These are phyloP conservation scores for Fusarium sarcochroum DNA, from an alignment of 2,329 filamentous ascomycete species.

Conservation along the genomic window DNA sequence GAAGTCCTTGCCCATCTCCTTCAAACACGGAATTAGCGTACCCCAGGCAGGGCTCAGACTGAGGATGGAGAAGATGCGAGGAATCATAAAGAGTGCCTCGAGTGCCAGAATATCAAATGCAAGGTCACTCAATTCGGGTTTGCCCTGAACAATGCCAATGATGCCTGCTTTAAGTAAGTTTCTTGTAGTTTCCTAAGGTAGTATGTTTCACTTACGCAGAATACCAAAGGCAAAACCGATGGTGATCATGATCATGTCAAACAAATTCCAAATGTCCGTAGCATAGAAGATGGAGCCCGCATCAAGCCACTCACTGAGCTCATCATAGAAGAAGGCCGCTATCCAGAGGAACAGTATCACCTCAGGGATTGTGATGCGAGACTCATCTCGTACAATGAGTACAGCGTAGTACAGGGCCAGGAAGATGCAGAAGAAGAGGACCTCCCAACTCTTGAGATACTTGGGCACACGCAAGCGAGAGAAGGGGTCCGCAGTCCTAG, in stretches of 20 bases:
- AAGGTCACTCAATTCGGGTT: constrained; percentile 76
- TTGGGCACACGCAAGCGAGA: constrained; percentile 83
- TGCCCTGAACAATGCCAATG: constrained; percentile 62
- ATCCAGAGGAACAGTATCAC: constrained; percentile 87
- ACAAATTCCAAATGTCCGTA: constrained; percentile 85
- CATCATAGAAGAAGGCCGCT: constrained; percentile 88
- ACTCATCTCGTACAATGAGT: constrained; percentile 78
- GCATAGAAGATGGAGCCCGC: constrained; percentile 89
- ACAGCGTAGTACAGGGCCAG: constrained; percentile 89
- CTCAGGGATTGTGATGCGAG: constrained; percentile 77
- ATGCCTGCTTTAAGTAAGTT: constrained; percentile 49
- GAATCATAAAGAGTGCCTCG: constrained; percentile 91
- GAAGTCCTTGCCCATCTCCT: constrained; percentile 96
- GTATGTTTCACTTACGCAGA: constrained; percentile 69
- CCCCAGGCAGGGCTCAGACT: constrained; percentile 93
- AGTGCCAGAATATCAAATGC: constrained; percentile 92
- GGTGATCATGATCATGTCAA: constrained; percentile 80
- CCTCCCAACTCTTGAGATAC: constrained; percentile 88
- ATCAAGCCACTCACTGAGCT: constrained; percentile 86
- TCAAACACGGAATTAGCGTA: constrained; percentile 88
- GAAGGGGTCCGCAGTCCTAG: constrained; percentile 76
- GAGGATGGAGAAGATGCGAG: constrained; percentile 87
- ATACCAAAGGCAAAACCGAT: constrained; percentile 80
- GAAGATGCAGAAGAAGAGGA: constrained; percentile 83
- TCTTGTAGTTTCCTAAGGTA: no score